Base-by-base conservation (phyloP, 1,139 yeast genomes). In the Magnusiomyces paraingens region DNA sequence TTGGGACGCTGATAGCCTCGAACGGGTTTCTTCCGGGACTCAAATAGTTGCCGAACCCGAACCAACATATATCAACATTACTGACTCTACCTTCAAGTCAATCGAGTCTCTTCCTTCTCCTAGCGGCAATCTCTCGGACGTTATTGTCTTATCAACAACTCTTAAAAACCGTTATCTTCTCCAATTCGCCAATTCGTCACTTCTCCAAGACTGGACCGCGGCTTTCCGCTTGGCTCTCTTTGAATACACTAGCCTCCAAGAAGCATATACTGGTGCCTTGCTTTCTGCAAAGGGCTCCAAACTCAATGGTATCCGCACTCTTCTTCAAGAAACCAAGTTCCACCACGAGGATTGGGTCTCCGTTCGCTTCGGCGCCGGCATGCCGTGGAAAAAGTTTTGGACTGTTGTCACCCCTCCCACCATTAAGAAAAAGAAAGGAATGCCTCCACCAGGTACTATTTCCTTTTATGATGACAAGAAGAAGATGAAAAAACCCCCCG, bases 321-420 rank as follows among this genome's bases (percentile, higher is more conserved):
- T 93, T 43, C 74, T 93, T 57, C 84, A 95, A 1, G 96, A 88
- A 62, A 86, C 93, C 35, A 81, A 93, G 64, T 87, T 84, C 66
- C 83, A 81, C 57, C 95, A 89, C 65, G 96, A 89, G 68, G 96
- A 91, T 65, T 91, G 96, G 97, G 90, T 87, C 41, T 81, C 91
- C 69, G 95, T 93, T 26, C 77, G 98, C 60, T 91, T 91, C 69
- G 98, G 98, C 15, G 81, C 94, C 17, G 99, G 99, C 39, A 89
- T 89, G 95, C 96, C 97, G 1, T 93, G 98, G 97, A 87, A 86
- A 66, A 78, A 95, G 59, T 91, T 96, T 66, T 93, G 80, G 74
- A 93, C 95, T 1, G 96, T 90, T n/a, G 80, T 91, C 55, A 89
- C 91, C 58, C 97, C 96, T 8, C 72, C 71, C 8, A 67, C 62